Conservation (phyloP, 176 grass and related monocot species). For the Rhynchospora pubera region DNA sequence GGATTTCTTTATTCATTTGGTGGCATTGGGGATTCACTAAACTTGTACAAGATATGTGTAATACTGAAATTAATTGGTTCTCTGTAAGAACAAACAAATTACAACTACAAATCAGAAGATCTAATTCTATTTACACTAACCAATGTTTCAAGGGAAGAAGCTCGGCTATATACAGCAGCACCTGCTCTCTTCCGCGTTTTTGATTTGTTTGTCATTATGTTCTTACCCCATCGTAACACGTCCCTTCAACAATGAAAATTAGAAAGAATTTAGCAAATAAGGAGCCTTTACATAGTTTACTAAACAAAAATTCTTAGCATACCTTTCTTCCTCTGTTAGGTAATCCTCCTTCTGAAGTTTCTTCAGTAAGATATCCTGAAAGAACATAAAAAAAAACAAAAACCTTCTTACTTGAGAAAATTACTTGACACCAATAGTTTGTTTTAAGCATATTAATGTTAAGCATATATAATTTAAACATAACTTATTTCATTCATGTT, state of each 20-base stretch:
- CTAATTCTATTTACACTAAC: constrained; percentile 29
- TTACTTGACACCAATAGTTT: background rate
- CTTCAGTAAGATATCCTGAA: constrained; percentile 88
- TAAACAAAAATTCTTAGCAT: constrained; percentile 12
- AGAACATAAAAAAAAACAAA: background rate
- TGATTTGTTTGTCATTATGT: constrained; percentile 88
- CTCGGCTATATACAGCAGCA: constrained; percentile 77
- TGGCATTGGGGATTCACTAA: background rate
- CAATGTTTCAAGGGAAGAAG: constrained; percentile 94
- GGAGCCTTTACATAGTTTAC: background rate
- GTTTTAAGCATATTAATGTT: background rate
- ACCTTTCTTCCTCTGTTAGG: constrained; percentile 95
- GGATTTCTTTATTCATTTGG: background rate
- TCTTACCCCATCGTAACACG: constrained; percentile 91
- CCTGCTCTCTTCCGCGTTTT: constrained; percentile 81
- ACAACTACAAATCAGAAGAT: background rate
- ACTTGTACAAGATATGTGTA: background rate
- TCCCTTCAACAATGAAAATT: constrained; percentile 43
- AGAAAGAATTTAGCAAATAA: background rate
- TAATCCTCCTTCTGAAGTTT: constrained; percentile 89
- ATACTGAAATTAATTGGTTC: background rate
- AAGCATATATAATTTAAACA: background rate
- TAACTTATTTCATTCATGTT: background rate
- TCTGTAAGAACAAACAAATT: background rate
- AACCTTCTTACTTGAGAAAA: constrained; percentile 11